Percentiles rank a stretch among this genome's conserved stretches.
These are phyloP conservation scores for Apium graveolens DNA, from an alignment of 129 eudicot genomes.

Conservation along the genomic window DNA sequence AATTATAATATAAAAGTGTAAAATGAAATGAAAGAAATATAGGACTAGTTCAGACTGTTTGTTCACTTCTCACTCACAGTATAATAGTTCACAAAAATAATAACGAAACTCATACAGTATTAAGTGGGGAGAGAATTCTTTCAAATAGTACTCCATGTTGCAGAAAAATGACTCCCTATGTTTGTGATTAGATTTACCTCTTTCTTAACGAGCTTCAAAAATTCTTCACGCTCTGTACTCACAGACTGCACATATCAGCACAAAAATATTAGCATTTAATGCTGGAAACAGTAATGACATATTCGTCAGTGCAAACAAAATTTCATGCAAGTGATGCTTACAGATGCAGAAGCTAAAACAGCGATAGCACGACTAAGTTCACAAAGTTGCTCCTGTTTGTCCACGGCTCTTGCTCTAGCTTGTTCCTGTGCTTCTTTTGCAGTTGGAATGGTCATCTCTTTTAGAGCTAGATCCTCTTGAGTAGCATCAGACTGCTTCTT, in stretches of 20 bases:
- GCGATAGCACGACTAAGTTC: constrained; percentile 94
- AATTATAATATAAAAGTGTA: no score
- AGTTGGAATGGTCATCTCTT: constrained; percentile 71
- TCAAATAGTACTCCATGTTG: constrained; percentile 9
- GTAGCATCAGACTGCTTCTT: constrained; percentile 36
- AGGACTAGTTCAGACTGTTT: neutral
- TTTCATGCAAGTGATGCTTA: constrained; percentile 23
- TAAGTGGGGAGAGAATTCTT: neutral
- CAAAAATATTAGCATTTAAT: constrained; percentile 6
- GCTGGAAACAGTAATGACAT: constrained; percentile 1
- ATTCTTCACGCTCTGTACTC: constrained; percentile 94
- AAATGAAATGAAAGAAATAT: neutral
- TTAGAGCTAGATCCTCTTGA: constrained; percentile 68
- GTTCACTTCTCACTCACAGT: neutral
- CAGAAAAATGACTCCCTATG: neutral
- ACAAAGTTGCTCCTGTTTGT: constrained; percentile 87
- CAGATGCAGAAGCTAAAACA: constrained; percentile 96
- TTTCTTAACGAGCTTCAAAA: constrained; percentile 83
- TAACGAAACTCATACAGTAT: neutral
- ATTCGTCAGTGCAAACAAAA: constrained; percentile 1
- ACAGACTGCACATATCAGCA: constrained; percentile 65
- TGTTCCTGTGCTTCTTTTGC: constrained; percentile 60
- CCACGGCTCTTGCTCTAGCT: constrained; percentile 53
- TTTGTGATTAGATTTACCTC: constrained; percentile 46
- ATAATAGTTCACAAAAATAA: neutral